Evolutionary conservation across 1,139 yeast species (phyloP).

Genomic region (Candida pseudocylindracea): DNA sequence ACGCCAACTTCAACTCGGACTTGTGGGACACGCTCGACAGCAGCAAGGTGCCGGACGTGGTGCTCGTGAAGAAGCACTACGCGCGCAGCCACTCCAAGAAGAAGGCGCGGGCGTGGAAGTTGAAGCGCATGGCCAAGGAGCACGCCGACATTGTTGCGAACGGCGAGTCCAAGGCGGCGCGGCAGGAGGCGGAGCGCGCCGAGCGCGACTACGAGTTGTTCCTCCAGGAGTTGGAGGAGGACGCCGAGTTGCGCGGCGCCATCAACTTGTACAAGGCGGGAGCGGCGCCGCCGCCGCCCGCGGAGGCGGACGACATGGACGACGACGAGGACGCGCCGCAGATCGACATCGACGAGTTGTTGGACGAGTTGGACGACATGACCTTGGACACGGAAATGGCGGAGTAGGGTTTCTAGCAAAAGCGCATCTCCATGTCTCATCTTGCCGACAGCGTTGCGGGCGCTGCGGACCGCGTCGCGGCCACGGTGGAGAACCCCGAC

Average conservation of each 20-base stretch:
- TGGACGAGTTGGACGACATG: constrained; percentile 89
- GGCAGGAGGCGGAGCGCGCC: constrained; percentile 77
- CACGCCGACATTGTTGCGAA: constrained; percentile 71
- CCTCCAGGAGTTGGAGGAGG: constrained; percentile 96
- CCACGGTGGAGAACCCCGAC: no score
- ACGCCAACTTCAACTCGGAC: constrained; percentile 72
- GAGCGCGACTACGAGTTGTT: constrained; percentile 90
- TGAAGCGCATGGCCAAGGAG: constrained; percentile 95
- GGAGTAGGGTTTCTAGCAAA: no score
- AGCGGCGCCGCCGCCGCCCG: constrained; percentile 7
- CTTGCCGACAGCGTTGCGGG: no score
- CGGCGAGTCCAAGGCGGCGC: constrained; percentile 57
- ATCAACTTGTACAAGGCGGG: constrained; percentile 67
- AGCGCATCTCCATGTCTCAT: no score
- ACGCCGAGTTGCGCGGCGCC: constrained; percentile 79
- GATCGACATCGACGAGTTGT: constrained; percentile 58
- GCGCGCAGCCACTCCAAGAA: constrained; percentile 56
- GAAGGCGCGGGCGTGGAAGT: constrained; percentile 81
- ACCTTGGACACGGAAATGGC: constrained; percentile 23
- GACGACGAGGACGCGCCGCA: constrained; percentile 43
- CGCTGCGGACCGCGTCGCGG: no score
- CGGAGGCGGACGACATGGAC: constrained; percentile 25
- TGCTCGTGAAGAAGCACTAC: constrained; percentile 80
- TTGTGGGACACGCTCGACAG: constrained; percentile 55
- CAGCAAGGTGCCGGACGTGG: constrained; percentile 63